phyloP scores from a whole-genome alignment of 176 grass and related monocot genomes.

The Bolboschoenus planiculmis region DNA sequence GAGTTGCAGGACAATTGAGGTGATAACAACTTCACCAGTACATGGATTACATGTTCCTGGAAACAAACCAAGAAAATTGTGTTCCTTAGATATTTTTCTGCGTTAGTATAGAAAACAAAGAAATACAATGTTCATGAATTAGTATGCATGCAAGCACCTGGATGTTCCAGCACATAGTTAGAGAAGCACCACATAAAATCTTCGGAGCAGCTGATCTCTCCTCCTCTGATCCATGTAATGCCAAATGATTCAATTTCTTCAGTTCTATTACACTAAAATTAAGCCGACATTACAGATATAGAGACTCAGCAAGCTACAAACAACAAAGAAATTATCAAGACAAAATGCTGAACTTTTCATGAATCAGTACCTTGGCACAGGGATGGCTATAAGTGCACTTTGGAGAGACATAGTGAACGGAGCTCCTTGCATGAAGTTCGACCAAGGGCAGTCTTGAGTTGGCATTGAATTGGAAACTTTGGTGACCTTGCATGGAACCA shows the following conservation, averaged over 20 bases:
- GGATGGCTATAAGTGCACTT: conserved; percentile 50
- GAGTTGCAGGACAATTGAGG: neutral
- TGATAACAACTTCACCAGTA: conserved; percentile 41
- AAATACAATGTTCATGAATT: neutral
- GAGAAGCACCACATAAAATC: conserved; percentile 75
- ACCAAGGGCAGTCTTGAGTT: conserved; percentile 74
- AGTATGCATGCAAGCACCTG: conserved; percentile 43
- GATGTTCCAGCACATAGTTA: conserved; percentile 74
- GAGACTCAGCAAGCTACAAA: neutral
- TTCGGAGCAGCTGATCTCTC: conserved; percentile 77
- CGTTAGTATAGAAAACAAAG: too few relatives aligned
- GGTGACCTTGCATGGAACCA: conserved; percentile 28
- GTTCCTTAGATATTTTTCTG: too few relatives aligned
- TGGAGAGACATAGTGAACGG: conserved; percentile 52
- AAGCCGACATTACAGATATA: conserved; percentile 5
- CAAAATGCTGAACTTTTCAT: conserved; percentile 2
- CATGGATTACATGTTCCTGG: conserved; percentile 70
- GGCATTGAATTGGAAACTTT: conserved; percentile 14
- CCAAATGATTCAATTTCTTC: conserved; percentile 58
- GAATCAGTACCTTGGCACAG: conserved; percentile 56
- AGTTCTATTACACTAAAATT: conserved; percentile 57
- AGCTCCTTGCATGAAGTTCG: conserved; percentile 70
- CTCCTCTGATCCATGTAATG: conserved; percentile 70
- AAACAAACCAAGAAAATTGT: conserved; percentile 5
- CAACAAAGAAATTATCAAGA: neutral